These are phyloP conservation scores for Coprinellus micaceus DNA, from an alignment of 768 basidiomycete species.

Conservation along the genomic window DNA sequence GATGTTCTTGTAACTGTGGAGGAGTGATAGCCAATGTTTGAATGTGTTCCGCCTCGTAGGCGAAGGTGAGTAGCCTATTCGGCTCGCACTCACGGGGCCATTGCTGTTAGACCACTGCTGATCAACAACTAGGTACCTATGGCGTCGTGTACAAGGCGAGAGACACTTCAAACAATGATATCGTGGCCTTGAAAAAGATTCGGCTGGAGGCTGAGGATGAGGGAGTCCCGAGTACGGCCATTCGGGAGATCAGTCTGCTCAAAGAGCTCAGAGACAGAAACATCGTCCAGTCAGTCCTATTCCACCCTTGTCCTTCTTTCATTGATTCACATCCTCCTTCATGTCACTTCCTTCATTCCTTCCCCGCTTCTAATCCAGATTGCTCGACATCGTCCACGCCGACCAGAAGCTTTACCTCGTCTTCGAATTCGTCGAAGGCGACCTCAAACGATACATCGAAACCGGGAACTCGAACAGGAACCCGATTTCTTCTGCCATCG, in stretches of 20 bases:
- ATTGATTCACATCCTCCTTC: too few relatives aligned
- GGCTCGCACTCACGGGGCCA: neutral
- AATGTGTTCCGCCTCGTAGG: conserved; percentile 25
- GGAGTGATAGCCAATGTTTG: conserved; percentile 13
- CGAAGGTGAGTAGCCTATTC: conserved; percentile 42
- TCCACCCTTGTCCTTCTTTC: conserved; percentile 2
- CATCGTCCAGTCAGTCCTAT: conserved; percentile 72
- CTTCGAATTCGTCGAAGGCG: conserved; percentile 95
- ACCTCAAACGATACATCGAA: conserved; percentile 97
- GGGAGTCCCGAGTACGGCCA: conserved; percentile 96
- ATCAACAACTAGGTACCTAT: conserved; percentile 76
- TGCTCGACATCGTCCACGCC: conserved; percentile 94
- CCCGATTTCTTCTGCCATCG: conserved; percentile 68
- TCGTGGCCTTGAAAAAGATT: conserved; percentile 99
- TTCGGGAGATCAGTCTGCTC: conserved; percentile 94
- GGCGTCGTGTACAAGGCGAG: conserved; percentile 98
- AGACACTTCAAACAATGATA: conserved; percentile 70
- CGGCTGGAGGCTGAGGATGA: conserved; percentile 97
- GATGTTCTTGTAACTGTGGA: conserved; percentile 14
- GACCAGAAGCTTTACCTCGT: conserved; percentile 98
- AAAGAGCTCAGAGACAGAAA: conserved; percentile 97
- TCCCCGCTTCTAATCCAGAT: conserved; percentile 40
- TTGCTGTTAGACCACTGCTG: neutral
- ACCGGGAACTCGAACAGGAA: conserved; percentile 66
- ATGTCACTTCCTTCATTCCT: conserved; percentile 4